Base-by-base conservation (phyloP, 176 grass and related monocot species). In the Secale cereale region DNA sequence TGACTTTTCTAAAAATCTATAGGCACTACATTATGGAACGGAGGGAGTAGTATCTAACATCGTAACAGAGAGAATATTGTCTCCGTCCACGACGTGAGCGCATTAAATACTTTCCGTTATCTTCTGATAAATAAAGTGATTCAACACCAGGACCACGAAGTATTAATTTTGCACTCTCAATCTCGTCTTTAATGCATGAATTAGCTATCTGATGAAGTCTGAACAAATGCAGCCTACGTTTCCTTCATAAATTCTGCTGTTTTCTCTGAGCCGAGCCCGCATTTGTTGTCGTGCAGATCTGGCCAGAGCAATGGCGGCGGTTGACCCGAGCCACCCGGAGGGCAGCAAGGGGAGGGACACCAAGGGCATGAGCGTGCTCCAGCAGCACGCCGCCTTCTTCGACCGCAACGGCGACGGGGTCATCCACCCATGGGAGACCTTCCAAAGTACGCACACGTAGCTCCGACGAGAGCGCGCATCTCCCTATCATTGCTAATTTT, bases 311-410 rank as follows among this genome's bases (percentile, higher is more conserved):
- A 33, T 94, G 1, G 83, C 27, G 15, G 92, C 92, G 6, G 88
- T 91, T 62, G 92, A 94, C 81, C 73, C 88, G 74, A 88, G 86
- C 83, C 82, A 91, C 43, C 92, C 86, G 26, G n/a, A 88, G 32
- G 92, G 92, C 11, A 94, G 86, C 36, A 59, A 32, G 22, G 86
- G 75, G 8, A 68, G 83, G 33, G 89, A 94, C 77, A 29, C 63
- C 68, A 69, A 75, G 22, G 81, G 84, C 8, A 75, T 91, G 80
- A 94, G 83, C 41, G 92, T 94, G 75, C 82, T 94, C 27, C 92
- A 94, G 88, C 89, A 94, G 74, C 92, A 94, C 83, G 92, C 31
- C 0, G 56, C 92, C 61, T 94, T 94, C 87, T 94, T 94, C 83
- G 90, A 94, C 82, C 69, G 82, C 78, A 86, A 92, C 59, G 90